Percentiles rank a stretch among this genome's conserved stretches.
These are phyloP conservation scores for Urtica urens DNA, from an alignment of 306 rosid genomes.

Conservation along the genomic window DNA sequence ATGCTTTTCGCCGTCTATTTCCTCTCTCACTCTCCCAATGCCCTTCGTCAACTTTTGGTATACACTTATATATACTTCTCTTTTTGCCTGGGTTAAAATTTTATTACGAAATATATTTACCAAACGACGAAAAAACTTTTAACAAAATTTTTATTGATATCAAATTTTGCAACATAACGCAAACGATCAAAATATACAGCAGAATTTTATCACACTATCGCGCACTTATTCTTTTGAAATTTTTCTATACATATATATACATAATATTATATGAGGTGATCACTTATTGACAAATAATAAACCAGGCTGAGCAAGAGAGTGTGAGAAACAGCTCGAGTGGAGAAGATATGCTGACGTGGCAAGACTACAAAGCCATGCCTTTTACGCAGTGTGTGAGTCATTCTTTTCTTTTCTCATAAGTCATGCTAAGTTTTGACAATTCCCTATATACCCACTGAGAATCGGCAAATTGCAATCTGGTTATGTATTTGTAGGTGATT, in stretches of 20 bases:
- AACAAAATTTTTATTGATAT: too few relatives aligned
- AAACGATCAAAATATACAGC: too few relatives aligned
- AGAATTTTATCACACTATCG: too few relatives aligned
- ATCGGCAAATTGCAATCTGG: background rate
- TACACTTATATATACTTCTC: background rate
- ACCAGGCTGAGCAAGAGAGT: conserved; percentile 73
- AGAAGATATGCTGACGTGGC: conserved; percentile 65
- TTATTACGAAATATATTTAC: too few relatives aligned
- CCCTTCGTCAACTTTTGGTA: conserved; percentile 62
- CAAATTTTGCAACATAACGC: too few relatives aligned
- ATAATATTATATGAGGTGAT: background rate
- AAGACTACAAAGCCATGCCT: conserved; percentile 72
- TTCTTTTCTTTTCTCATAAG: background rate
- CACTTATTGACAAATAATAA: background rate
- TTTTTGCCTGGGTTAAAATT: too few relatives aligned
- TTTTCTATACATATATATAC: background rate
- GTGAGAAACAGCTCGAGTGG: conserved; percentile 29
- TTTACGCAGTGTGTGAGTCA: conserved; percentile 84
- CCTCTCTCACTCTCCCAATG: conserved; percentile 70
- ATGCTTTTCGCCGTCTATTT: conserved; percentile 88
- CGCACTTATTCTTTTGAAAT: too few relatives aligned
- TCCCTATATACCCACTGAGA: too few relatives aligned
- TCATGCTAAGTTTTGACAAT: background rate
- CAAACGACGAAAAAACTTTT: too few relatives aligned
- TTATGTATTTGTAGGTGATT: conserved; percentile 40